Evolutionary conservation across 176 grass and related monocot genomes (phyloP).

Genomic region (Bromus sterilis): DNA sequence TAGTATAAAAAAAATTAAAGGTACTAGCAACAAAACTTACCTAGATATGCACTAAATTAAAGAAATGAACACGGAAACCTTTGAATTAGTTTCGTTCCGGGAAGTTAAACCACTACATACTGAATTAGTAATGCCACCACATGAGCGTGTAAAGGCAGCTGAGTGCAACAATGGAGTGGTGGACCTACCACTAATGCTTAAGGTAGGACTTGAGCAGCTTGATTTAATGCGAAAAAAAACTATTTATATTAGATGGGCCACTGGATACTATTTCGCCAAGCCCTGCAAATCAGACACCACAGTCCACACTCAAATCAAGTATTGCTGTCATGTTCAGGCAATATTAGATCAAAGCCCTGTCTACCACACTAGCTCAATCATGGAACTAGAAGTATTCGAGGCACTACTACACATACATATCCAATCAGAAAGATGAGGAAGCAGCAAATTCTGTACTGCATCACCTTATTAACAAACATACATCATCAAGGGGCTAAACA

Average conservation of each 20-base stretch:
- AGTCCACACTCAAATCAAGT: not conserved
- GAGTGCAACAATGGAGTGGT: not conserved
- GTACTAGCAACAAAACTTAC: not conserved
- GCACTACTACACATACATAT: not conserved
- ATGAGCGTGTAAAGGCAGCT: not conserved
- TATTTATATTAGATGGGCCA: constrained; percentile 13
- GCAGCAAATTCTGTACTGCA: not conserved
- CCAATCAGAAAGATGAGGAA: not conserved
- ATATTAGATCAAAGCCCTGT: not conserved
- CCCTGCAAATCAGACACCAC: not conserved
- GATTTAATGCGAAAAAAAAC: not conserved
- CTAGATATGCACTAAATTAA: constrained; percentile 1
- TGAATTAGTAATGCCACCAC: not conserved
- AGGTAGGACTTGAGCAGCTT: not conserved
- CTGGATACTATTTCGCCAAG: not conserved
- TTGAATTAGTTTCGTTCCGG: not conserved
- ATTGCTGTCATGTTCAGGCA: not conserved
- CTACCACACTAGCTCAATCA: not conserved
- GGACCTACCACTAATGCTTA: not conserved
- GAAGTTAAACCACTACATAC: not conserved
- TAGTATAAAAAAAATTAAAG: not conserved
- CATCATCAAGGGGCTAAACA: not conserved
- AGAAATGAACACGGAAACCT: not conserved
- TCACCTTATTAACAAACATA: not conserved
- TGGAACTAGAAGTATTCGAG: constrained; percentile 11